Base-by-base conservation (phyloP, 768 basidiomycete species). In the Nidularia pulvinata region DNA sequence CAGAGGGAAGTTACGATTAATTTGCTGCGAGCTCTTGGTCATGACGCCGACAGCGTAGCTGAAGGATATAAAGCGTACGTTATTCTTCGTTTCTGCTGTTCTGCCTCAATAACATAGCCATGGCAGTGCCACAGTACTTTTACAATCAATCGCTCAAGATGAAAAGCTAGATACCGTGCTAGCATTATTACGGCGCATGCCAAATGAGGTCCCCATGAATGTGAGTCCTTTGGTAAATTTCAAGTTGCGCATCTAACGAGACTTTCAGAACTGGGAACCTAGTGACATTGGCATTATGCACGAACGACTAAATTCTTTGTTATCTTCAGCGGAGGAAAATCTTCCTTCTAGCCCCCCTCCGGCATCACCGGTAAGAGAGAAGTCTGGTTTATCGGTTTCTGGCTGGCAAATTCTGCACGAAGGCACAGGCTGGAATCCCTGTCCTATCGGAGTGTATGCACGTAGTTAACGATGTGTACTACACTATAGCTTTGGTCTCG, bases 361-460 rank as follows among this genome's bases (percentile, higher is more conserved):
- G 11, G 25, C 22, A 11, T 10, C 46, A 46, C 10, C 14, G 22
- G 10, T 19, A n/a, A 46, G 11, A 10, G 11, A 46, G 10, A 10
- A 46, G 11, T 22, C 46, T 10, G 19, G 9, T n/a, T 22, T 46
- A 19, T 10, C 10, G 25, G 46, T 19, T 10, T 11, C 10, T 6
- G 89, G 88, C 19, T 91, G 90, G 88, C 72, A 72, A 48, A 51
- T 74, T 42, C 68, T 85, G 10, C 69, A 75, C 32, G 64, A 64
- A 19, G 67, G 57, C 14, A 69, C 69, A 13, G 65, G 67, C 36
- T 91, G 90, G 90, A 76, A 70, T 56, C 76, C 84, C 2, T 85
- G 82, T 61, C 89, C 90, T 5, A 85, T 92, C 45, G 90, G 90
- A 7, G 74, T 88, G 48, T 80, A 72, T 19, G 19, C 19, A 19